phyloP scores from a whole-genome alignment of 768 basidiomycete species.

The Pisolithus tinctorius region DNA sequence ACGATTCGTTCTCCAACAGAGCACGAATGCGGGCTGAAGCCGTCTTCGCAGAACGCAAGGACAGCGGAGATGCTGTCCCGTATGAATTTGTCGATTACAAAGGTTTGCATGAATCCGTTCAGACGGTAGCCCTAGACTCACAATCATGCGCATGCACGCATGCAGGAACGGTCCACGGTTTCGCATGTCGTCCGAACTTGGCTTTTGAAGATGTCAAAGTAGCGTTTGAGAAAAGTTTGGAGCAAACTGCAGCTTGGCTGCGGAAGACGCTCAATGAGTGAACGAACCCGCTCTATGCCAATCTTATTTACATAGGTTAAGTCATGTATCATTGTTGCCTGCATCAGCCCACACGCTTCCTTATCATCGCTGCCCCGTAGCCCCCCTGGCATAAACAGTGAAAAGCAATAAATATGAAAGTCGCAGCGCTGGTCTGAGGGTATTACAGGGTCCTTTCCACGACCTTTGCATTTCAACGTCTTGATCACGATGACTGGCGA shows the following conservation, averaged over 20 bases:
- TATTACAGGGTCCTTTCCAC: no score
- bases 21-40: slow-evolving; percentile 24
- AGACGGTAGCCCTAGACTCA: background rate
- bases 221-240: slow-evolving; percentile 37
- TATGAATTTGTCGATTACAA: slow-evolving; percentile 33
- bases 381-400: no score
- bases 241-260: slow-evolving; percentile 38
- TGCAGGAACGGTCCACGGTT: slow-evolving; percentile 42
- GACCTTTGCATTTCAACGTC: no score
- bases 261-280: slow-evolving; percentile 26
- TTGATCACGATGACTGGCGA: no score
- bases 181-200: slow-evolving; percentile 41
- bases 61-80: slow-evolving; percentile 21
- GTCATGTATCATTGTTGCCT: no score
- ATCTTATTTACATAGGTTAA: no score
- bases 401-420: no score
- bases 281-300: background rate
- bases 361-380: no score
- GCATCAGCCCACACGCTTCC: no score
- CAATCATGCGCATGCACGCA: background rate
- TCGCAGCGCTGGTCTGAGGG: no score
- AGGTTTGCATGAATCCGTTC: slow-evolving; percentile 13
- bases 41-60: slow-evolving; percentile 24
- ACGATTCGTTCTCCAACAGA: slow-evolving; percentile 19
- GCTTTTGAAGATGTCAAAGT: slow-evolving; percentile 35